Evolutionary conservation across 1,284 basidiomycete genomes (phyloP).

Genomic region (Meira miltonrushii): DNA sequence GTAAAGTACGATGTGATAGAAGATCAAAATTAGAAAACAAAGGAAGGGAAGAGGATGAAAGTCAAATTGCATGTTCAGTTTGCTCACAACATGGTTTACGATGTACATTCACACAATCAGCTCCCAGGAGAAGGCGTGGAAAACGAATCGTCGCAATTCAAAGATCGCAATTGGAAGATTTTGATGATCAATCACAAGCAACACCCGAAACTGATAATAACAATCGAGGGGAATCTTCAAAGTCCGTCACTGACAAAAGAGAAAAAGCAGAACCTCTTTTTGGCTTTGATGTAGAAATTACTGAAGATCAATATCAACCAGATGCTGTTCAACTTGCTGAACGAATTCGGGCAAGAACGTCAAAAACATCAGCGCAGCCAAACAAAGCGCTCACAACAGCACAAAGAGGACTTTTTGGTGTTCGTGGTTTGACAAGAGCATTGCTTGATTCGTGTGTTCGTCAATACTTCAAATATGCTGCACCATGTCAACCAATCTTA

Average conservation of each 20-base stretch:
- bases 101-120: constrained; percentile 9
- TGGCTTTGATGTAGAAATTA: background rate
- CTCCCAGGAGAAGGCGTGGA: constrained; percentile 5
- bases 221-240: too few species aligned
- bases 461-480: constrained; percentile 3
- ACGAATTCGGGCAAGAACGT: too few species aligned
- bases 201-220: background rate
- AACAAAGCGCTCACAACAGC: too few species aligned
- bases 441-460: constrained; percentile 7
- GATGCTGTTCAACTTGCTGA: background rate
- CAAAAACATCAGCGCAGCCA: background rate
- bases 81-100: constrained; percentile 7
- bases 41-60: background rate
- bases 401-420: background rate
- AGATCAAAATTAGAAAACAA: constrained; percentile 6
- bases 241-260: too few species aligned
- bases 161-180: background rate
- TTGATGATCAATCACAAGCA: background rate
- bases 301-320: background rate
- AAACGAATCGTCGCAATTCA: constrained; percentile 9
- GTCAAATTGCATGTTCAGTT: constrained; percentile 2
- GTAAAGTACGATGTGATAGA: constrained; percentile 12
- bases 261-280: background rate
- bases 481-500: constrained; percentile 1
- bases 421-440: constrained; percentile 6